phyloP scores from a whole-genome alignment of 2,329 filamentous ascomycete genomes.

The Paecilomyces sp. region DNA sequence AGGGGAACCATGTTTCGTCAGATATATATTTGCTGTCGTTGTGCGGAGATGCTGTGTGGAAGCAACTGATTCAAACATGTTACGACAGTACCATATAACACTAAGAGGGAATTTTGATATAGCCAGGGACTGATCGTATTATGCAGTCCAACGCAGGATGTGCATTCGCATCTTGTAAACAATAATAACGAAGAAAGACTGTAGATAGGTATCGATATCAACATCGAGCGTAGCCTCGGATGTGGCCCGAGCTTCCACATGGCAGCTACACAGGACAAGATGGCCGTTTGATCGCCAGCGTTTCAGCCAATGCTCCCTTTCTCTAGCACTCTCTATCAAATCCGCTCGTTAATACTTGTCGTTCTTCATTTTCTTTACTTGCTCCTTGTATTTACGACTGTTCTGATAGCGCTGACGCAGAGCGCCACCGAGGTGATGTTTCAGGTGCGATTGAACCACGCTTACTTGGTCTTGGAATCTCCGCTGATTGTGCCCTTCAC shows the following conservation, averaged over 20 bases:
- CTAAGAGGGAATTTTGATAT: too few species aligned
- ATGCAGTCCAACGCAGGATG: too few species aligned
- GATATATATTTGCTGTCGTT: too few species aligned
- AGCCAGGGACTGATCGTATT: too few species aligned
- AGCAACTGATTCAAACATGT: too few species aligned
- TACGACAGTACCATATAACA: too few species aligned
- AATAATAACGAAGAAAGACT: too few species aligned
- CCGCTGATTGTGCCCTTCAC: neutral
- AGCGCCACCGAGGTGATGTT: conserved; percentile 22
- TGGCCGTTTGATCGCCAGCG: neutral
- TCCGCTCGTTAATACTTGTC: conserved; percentile 6
- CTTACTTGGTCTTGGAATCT: neutral
- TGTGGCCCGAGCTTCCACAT: conserved; percentile 1
- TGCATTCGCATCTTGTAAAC: too few species aligned
- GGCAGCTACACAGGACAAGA: neutral
- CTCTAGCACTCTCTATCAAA: conserved; percentile 5
- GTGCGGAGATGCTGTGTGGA: too few species aligned
- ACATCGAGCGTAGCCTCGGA: neutral
- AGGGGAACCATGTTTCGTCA: too few species aligned
- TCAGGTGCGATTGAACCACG: conserved; percentile 15
- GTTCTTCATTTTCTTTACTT: conserved; percentile 7
- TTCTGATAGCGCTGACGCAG: conserved; percentile 12
- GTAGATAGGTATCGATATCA: too few species aligned
- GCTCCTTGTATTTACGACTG: conserved; percentile 5
- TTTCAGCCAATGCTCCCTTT: neutral